phyloP scores from a whole-genome alignment of 768 basidiomycete species.

The Kwoniella pini region DNA sequence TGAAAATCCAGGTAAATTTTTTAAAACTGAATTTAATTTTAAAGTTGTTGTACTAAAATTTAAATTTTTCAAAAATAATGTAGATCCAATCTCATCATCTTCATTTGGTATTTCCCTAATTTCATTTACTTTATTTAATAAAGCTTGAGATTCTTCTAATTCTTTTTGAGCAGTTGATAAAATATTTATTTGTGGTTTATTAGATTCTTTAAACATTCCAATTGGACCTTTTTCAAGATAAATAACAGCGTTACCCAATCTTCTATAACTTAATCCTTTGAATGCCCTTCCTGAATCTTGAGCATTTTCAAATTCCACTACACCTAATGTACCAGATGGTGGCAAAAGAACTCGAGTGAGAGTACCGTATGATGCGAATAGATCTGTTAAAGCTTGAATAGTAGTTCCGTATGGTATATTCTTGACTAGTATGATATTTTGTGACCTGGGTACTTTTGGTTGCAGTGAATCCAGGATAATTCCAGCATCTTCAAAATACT shows the following conservation, averaged over 20 bases:
- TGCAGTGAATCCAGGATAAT: constrained; percentile 53
- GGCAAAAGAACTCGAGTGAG: constrained; percentile 75
- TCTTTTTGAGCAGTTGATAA: constrained; percentile 46
- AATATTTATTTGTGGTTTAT: constrained; percentile 37
- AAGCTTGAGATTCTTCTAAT: constrained; percentile 55
- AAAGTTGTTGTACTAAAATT: constrained; percentile 86
- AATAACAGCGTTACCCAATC: constrained; percentile 82
- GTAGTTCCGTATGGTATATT: constrained; percentile 94
- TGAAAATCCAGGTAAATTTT: constrained; percentile 72
- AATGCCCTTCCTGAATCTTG: constrained; percentile 75
- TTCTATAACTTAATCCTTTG: constrained; percentile 77
- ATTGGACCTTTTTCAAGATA: constrained; percentile 91
- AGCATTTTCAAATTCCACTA: constrained; percentile 77
- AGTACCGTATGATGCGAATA: constrained; percentile 75
- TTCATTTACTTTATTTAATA: constrained; percentile 46
- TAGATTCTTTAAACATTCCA: constrained; percentile 66
- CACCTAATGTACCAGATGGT: constrained; percentile 87
- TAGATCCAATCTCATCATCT: constrained; percentile 63
- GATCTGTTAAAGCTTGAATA: constrained; percentile 68
- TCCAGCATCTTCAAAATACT: constrained; percentile 68
- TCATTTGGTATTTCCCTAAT: constrained; percentile 26
- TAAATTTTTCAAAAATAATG: constrained; percentile 92
- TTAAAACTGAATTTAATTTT: constrained; percentile 68
- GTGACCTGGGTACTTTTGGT: constrained; percentile 58
- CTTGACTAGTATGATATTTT: constrained; percentile 86